Percentiles rank a stretch among this genome's conserved stretches.
Conservation (phyloP, 2,329 filamentous ascomycete genomes). For the Samsoniella hepiali region DNA sequence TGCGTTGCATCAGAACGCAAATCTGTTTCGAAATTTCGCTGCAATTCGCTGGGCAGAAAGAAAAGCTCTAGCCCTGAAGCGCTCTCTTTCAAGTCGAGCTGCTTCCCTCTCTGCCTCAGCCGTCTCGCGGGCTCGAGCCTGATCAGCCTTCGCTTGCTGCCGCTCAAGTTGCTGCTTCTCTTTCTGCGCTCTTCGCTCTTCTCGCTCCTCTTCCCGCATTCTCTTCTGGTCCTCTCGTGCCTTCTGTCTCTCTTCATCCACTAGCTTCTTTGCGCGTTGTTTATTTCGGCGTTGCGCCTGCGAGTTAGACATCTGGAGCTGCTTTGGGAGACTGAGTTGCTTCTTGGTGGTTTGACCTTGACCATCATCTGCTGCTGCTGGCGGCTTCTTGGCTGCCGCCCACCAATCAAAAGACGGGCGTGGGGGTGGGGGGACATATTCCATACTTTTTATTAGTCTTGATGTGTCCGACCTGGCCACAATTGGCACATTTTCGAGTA, state of each 20-base stretch:
- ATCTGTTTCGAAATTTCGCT: background rate
- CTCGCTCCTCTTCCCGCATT: background rate
- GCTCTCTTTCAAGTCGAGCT: background rate
- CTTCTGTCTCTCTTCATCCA: background rate
- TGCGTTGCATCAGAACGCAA: background rate
- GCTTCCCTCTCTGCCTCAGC: background rate
- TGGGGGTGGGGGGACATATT: constrained; percentile 27
- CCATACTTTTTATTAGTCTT: constrained; percentile 97
- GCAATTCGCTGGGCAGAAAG: background rate
- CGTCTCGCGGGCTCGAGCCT: background rate
- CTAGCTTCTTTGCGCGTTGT: constrained; percentile 14
- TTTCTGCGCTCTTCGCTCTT: background rate
- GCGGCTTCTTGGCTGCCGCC: constrained; percentile 21
- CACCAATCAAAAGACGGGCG: constrained; percentile 35
- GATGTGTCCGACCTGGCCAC: constrained; percentile 94
- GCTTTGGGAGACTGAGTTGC: background rate
- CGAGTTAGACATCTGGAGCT: background rate
- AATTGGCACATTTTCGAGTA: constrained; percentile 93
- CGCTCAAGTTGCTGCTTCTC: background rate
- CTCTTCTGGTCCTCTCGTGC: background rate
- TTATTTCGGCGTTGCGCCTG: background rate
- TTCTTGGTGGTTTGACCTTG: background rate
- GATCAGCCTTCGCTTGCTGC: background rate
- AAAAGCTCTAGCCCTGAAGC: background rate
- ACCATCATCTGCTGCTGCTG: constrained; percentile 15